phyloP scores from a whole-genome alignment of 108 stramenopile species.

The Cyclotella cryptica region DNA sequence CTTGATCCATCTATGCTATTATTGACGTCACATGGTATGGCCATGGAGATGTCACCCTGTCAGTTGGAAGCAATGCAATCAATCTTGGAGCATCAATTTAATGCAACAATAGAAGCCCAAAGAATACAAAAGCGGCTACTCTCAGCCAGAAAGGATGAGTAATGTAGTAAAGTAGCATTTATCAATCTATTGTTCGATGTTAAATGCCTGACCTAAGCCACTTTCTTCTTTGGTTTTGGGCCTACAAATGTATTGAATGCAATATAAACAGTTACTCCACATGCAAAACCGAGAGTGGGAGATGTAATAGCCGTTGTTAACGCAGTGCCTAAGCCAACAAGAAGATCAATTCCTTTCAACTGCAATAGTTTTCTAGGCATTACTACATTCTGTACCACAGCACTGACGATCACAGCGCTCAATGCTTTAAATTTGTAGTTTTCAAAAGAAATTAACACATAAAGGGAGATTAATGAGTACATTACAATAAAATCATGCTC shows the following conservation, averaged over 20 bases:
- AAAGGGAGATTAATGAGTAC: not conserved
- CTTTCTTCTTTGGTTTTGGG: conserved; percentile 4
- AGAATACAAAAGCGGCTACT: conserved; percentile 60
- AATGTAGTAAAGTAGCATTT: not conserved
- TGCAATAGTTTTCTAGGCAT: conserved; percentile 72
- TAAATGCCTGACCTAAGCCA: not conserved
- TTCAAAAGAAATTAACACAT: not conserved
- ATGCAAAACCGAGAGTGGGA: conserved; percentile 79
- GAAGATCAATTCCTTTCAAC: conserved; percentile 61
- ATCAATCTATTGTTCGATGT: not conserved
- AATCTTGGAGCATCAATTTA: conserved; percentile 63
- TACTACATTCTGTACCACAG: conserved; percentile 70
- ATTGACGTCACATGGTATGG: conserved; percentile 73
- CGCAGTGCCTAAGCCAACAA: conserved; percentile 75
- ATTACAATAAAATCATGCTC: not conserved
- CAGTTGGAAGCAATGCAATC: conserved; percentile 70
- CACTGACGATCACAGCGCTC: conserved; percentile 81
- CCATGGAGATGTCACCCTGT: conserved; percentile 74
- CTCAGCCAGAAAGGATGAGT: conserved; percentile 1
- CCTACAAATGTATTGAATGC: conserved; percentile 27
- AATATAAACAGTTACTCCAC: conserved; percentile 57
- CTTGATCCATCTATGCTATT: conserved; percentile 75
- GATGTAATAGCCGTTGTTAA: conserved; percentile 68
- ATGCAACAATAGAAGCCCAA: conserved; percentile 60
- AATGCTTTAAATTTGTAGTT: conserved; percentile 23